Evolutionary conservation across 2,329 filamentous ascomycete genomes (phyloP).

Genomic region (Furcasterigmium furcatum): DNA sequence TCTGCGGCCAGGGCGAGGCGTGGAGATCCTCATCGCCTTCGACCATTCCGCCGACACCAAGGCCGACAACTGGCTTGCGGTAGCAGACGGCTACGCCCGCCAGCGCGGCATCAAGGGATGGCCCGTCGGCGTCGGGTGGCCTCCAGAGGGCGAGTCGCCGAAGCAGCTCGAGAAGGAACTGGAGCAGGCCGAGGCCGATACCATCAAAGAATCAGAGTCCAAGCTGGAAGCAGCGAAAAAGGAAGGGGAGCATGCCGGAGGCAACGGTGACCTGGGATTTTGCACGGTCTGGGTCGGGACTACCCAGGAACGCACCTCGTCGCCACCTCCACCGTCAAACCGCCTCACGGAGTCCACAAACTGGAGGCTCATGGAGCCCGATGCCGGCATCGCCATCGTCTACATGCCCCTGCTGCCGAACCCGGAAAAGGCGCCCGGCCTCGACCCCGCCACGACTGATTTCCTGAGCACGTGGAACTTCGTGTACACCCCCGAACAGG

Average conservation of each 20-base stretch:
- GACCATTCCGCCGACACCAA: slow-evolving; percentile 92
- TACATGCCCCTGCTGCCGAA: slow-evolving; percentile 92
- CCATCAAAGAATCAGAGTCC: slow-evolving; percentile 55
- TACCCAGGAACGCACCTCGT: slow-evolving; percentile 66
- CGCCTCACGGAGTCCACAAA: slow-evolving; percentile 61
- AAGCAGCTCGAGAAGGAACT: slow-evolving; percentile 63
- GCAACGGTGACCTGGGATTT: slow-evolving; percentile 67
- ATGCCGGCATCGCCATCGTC: slow-evolving; percentile 83
- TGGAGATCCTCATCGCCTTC: slow-evolving; percentile 90
- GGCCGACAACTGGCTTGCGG: slow-evolving; percentile 93
- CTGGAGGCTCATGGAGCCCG: slow-evolving; percentile 68
- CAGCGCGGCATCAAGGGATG: slow-evolving; percentile 91
- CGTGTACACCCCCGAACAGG: slow-evolving; percentile 85
- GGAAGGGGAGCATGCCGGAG: slow-evolving; percentile 27
- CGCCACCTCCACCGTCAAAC: slow-evolving; percentile 46
- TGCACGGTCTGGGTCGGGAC: slow-evolving; percentile 95
- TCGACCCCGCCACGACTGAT: slow-evolving; percentile 80
- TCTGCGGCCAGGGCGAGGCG: slow-evolving; percentile 79
- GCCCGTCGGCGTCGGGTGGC: slow-evolving; percentile 95
- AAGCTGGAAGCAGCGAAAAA: slow-evolving; percentile 61
- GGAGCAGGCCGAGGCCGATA: slow-evolving; percentile 61
- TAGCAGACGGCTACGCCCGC: slow-evolving; percentile 87
- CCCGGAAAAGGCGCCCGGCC: slow-evolving; percentile 63
- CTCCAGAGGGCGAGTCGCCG: slow-evolving; percentile 55
- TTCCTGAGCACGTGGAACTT: slow-evolving; percentile 99